These are phyloP conservation scores for Solioccasus polychromus DNA, from an alignment of 768 basidiomycete genomes.

Conservation along the genomic window DNA sequence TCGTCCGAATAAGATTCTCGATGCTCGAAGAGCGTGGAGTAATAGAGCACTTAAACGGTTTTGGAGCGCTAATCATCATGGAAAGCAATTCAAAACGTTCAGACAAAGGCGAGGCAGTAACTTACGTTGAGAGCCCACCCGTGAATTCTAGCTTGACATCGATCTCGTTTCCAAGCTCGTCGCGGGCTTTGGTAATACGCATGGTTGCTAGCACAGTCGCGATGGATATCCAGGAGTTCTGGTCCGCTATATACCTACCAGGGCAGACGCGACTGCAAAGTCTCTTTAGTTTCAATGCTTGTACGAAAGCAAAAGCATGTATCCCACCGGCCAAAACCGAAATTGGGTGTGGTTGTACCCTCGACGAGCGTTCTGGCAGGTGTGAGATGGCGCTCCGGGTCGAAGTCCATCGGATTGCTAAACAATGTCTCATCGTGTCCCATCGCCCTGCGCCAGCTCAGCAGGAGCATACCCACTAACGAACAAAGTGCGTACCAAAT, in stretches of 20 bases:
- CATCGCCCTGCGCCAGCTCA: conserved; percentile 28
- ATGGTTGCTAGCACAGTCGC: conserved; percentile 23
- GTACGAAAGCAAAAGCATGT: not conserved
- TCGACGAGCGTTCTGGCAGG: conserved; percentile 11
- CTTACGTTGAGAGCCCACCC: conserved; percentile 16
- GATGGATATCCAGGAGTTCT: conserved; percentile 18
- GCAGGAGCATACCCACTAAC: too few species aligned
- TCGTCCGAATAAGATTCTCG: conserved; percentile 16
- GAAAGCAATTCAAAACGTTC: not conserved
- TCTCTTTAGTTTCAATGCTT: not conserved
- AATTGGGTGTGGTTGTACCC: conserved; percentile 17
- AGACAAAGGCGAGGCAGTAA: too few species aligned
- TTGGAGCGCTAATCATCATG: conserved; percentile 16
- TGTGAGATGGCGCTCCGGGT: conserved; percentile 27
- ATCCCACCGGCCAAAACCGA: conserved; percentile 18
- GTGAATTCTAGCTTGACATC: conserved; percentile 22
- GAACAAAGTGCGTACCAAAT: conserved; percentile 36
- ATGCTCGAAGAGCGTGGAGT: conserved; percentile 11
- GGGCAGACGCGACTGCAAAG: conserved; percentile 25
- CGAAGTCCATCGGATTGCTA: conserved; percentile 20
- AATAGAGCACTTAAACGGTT: conserved; percentile 25
- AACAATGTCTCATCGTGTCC: conserved; percentile 16
- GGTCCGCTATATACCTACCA: conserved; percentile 23
- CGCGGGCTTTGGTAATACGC: conserved; percentile 22
- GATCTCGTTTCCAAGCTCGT: conserved; percentile 19